Evolutionary conservation across 2,329 filamentous ascomycete species (phyloP).

Genomic region (Clonostachys sp.): DNA sequence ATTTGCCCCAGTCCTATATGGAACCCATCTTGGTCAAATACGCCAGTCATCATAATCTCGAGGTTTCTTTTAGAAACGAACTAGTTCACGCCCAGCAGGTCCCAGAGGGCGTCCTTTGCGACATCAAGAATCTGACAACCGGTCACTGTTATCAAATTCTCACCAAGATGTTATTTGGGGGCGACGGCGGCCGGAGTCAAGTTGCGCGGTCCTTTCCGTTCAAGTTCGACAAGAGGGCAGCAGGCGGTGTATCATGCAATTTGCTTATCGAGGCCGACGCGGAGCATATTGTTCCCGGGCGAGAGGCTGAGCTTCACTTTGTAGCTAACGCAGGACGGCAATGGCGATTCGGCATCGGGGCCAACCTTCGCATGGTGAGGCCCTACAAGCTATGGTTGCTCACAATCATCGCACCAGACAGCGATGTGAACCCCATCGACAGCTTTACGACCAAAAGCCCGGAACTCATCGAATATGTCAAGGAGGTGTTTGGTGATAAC

Average conservation of each 20-base stretch:
- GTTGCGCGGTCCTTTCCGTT: constrained; percentile 27
- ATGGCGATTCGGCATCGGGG: constrained; percentile 42
- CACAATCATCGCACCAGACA: constrained; percentile 40
- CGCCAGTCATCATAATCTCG: constrained; percentile 26
- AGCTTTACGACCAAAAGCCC: constrained; percentile 28
- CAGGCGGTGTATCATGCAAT: constrained; percentile 30
- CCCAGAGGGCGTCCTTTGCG: constrained; percentile 20
- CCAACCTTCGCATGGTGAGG: constrained; percentile 54
- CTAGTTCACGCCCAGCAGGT: constrained; percentile 11
- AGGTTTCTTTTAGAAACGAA: constrained; percentile 25
- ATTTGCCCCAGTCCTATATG: constrained; percentile 36
- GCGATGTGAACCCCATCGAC: constrained; percentile 11
- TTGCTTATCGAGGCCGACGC: constrained; percentile 41
- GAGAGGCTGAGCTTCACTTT: constrained; percentile 57
- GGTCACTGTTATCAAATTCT: constrained; percentile 32
- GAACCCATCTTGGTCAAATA: constrained; percentile 33
- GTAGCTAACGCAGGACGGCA: constrained; percentile 48
- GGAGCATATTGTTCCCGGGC: constrained; percentile 36
- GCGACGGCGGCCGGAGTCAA: constrained; percentile 38
- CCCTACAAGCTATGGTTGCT: constrained; percentile 61
- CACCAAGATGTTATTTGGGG: constrained; percentile 50
- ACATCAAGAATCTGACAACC: constrained; percentile 26
- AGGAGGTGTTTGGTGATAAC: not conserved
- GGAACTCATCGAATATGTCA: constrained; percentile 27
- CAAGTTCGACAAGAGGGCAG: constrained; percentile 34